Evolutionary conservation across 768 basidiomycete genomes (phyloP), one percentile per base, ranked within the genome.

Genomic region (Lenzites betulinus): DNA sequence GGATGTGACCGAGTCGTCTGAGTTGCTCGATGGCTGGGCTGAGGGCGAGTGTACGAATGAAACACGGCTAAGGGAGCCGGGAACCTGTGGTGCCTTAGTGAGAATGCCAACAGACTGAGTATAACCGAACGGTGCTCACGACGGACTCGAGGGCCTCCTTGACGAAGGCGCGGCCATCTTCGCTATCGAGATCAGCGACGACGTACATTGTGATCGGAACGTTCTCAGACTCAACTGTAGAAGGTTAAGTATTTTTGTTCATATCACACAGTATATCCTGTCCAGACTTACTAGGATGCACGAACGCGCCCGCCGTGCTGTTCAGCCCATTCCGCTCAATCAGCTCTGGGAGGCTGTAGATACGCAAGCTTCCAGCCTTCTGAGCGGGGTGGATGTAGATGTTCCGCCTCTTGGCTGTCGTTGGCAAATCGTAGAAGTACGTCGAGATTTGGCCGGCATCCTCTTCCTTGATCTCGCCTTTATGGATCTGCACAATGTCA

Each of bases 341-440:
- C 1, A 90, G 62, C 12, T 86, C 83, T 0, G 80, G 78, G 11
- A 92, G 68, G 64, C 82, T 84, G 59, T 82, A 71, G 25, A 92
- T 75, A 26, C 76, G 77, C 12, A 91, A 69, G 38, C 76, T 75
- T 18, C 78, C 78, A 2, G 79, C 68, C 35, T 75, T 77, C 15
- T 74, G 74, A 8, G 77, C 68, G 0, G 88, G 85, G 67, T 86
- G 84, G 54, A 98, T 86, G 69, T 90, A 84, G 26, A 74, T 77
- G 72, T 93, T 98, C n/a, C 97, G 76, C 12, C 88, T 81, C 56
- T 80, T 76, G 42, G 79, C 78, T 0, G 92, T 86, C 0, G 83
- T 83, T 0, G 95, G 91, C 7, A 95, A 81, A 67, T 96, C 93
- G 69, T 96, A 98, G 76, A 98, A 98, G 75, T 91, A 94, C 15